A percentile compares a stretch with the other conserved stretches of the same genome.
Evolutionary conservation across 768 basidiomycete genomes (phyloP).

Genomic region (Termitomyces sp.): DNA sequence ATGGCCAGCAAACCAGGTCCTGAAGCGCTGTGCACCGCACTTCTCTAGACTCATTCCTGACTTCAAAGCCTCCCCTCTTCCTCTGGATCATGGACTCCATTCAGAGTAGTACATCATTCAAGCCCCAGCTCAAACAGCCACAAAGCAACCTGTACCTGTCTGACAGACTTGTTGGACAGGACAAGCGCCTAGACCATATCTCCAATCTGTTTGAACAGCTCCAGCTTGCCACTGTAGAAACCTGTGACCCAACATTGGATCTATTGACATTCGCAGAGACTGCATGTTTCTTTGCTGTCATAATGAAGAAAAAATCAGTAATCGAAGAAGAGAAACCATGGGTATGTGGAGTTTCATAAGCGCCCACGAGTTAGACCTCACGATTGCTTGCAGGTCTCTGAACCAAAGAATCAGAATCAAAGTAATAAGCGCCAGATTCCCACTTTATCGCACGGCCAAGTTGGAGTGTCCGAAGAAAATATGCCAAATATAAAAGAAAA

Average conservation of each 20-base stretch:
- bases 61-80: background rate
- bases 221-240: constrained; percentile 41
- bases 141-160: constrained; percentile 22
- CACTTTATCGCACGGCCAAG: background rate
- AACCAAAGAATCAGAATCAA: too few relatives aligned
- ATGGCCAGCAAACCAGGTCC: background rate
- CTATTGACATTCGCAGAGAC: constrained; percentile 38
- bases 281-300: constrained; percentile 41
- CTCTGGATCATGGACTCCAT: background rate
- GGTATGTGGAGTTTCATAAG: background rate
- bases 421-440: background rate
- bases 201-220: constrained; percentile 37
- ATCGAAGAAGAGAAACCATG: background rate
- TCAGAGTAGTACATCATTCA: background rate
- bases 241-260: constrained; percentile 35
- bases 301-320: constrained; percentile 20
- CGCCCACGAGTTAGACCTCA: background rate
- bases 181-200: constrained; percentile 37
- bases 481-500: background rate
- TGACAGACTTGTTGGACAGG: constrained; percentile 34
- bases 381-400: background rate
- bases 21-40: background rate
- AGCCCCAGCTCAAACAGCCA: background rate
- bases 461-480: background rate
- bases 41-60: background rate